A percentile compares a stretch with the other conserved stretches of the same genome.
These are phyloP conservation scores for Mycena sp. DNA, from an alignment of 1,284 basidiomycete genomes.

Conservation along the genomic window DNA sequence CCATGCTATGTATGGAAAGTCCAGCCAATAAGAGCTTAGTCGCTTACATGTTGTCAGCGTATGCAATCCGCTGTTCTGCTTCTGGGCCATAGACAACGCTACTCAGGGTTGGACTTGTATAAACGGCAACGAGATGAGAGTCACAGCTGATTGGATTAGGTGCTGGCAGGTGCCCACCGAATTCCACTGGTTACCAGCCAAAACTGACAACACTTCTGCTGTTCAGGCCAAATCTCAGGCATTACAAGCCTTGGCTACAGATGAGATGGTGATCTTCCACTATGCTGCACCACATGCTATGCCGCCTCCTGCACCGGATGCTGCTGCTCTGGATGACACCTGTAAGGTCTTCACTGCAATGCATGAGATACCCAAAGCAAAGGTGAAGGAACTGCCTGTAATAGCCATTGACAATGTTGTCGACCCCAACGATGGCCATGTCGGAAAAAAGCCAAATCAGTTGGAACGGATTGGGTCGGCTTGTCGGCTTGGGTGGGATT, in stretches of 20 bases:
- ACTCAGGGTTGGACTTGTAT: conserved; percentile 1
- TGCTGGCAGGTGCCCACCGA: neutral
- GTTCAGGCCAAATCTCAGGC: neutral
- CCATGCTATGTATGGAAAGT: neutral
- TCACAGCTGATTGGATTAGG: neutral
- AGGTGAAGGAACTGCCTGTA: neutral
- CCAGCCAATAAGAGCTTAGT: neutral
- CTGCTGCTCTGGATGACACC: neutral
- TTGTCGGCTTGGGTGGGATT: too few species aligned
- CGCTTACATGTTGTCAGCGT: neutral
- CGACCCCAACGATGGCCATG: neutral
- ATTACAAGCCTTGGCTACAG: neutral
- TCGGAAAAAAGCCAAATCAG: too few species aligned
- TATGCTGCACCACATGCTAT: neutral
- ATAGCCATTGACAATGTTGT: neutral
- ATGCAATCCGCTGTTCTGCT: neutral
- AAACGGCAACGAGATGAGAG: neutral
- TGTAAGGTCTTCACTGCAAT: neutral
- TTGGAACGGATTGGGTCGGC: too few species aligned
- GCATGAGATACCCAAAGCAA: neutral
- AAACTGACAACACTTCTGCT: neutral
- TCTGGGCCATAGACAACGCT: neutral
- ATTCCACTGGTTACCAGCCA: neutral
- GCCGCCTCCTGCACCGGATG: neutral
- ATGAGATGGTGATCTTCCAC: neutral